Percentiles rank a stretch among this genome's conserved stretches.
Evolutionary conservation across 352 stramenopile species (phyloP).

Genomic region (Thalassiosira exigua): DNA sequence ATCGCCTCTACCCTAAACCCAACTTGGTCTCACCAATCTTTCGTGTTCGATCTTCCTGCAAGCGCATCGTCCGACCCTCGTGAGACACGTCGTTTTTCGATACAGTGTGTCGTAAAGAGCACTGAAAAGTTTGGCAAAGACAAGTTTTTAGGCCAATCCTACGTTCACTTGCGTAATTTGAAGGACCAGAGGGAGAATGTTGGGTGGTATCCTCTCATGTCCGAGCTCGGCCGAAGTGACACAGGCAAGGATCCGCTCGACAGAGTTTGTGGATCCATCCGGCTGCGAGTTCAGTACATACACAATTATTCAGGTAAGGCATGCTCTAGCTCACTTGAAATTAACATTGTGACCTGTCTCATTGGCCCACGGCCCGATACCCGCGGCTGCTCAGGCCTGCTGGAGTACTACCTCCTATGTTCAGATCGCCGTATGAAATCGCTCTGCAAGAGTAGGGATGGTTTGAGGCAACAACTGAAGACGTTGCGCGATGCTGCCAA

Average conservation of each 20-base stretch:
- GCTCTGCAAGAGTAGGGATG: conserved; percentile 45
- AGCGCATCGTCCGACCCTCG: conserved; percentile 66
- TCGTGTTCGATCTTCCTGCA: conserved; percentile 83
- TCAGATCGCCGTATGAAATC: conserved; percentile 69
- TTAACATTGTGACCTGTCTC: too few species aligned
- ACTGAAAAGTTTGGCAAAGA: conserved; percentile 70
- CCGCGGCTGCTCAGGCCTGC: conserved; percentile 59
- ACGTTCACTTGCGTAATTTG: conserved; percentile 74
- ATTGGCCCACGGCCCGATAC: too few species aligned
- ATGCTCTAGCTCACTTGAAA: too few species aligned
- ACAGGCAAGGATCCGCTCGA: conserved; percentile 69
- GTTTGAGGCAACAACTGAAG: conserved; percentile 59
- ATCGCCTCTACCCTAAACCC: conserved; percentile 79
- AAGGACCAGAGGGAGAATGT: conserved; percentile 76
- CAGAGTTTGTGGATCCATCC: conserved; percentile 74
- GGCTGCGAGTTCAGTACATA: conserved; percentile 82
- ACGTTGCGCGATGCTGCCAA: conserved; percentile 44
- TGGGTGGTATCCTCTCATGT: conserved; percentile 84
- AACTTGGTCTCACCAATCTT: conserved; percentile 79
- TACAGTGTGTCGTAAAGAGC: conserved; percentile 78
- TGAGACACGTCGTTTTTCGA: conserved; percentile 68
- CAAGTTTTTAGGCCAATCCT: conserved; percentile 75
- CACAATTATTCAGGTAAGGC: too few species aligned
- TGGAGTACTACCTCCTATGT: conserved; percentile 79
- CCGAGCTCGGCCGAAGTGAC: conserved; percentile 74